phyloP scores from a whole-genome alignment of 345 rosid species.

The Punica granatum region DNA sequence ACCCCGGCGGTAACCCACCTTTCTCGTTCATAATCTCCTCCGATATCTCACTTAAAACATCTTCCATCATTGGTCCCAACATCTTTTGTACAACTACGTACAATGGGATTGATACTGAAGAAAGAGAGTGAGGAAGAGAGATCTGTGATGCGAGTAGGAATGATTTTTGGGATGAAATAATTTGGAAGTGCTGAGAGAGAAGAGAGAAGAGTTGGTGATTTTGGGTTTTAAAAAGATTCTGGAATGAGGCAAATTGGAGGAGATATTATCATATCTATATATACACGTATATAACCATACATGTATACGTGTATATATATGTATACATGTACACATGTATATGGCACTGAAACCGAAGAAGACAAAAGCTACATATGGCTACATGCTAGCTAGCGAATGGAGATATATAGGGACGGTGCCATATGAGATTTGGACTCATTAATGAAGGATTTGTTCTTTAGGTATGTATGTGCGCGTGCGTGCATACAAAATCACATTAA shows the following conservation, averaged over 20 bases:
- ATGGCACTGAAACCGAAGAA: neutral
- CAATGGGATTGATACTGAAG: neutral
- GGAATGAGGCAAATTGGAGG: no score
- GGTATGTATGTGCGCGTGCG: no score
- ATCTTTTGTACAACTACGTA: neutral
- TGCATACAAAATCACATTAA: no score
- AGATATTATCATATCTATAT: no score
- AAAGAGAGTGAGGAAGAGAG: constrained; percentile 2
- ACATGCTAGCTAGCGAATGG: neutral
- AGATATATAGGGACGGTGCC: neutral
- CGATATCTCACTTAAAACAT: constrained; percentile 50
- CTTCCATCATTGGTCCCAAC: constrained; percentile 47
- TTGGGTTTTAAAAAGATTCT: no score
- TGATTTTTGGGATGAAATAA: neutral
- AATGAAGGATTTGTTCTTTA: neutral
- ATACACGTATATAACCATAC: no score
- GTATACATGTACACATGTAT: neutral
- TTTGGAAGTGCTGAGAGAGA: neutral
- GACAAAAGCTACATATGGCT: neutral
- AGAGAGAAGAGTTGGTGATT: neutral
- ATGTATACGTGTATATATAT: no score
- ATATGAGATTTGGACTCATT: no score
- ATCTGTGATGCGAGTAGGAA: neutral
- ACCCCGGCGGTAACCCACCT: constrained; percentile 83
- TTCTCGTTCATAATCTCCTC: constrained; percentile 58